phyloP scores from a whole-genome alignment of 805 yeast genomes.

The Isabelozyma rhagii region DNA sequence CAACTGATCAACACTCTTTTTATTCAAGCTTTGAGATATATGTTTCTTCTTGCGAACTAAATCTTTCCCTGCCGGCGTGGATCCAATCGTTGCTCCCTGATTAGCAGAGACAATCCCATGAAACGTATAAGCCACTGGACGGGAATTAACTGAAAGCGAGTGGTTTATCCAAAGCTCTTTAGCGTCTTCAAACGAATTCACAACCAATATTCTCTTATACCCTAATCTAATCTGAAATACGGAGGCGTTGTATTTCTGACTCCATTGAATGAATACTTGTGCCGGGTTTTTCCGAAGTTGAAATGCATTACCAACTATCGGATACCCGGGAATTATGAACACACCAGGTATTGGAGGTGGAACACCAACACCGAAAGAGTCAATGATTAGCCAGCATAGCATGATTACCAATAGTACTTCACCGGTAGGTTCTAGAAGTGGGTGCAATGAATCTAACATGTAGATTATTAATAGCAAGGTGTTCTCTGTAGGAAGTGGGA shows the following conservation, averaged over 20 bases:
- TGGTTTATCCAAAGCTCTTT: slow-evolving; percentile 47
- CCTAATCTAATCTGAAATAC: slow-evolving; percentile 69
- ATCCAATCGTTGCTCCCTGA: slow-evolving; percentile 61
- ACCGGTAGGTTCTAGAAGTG: no score
- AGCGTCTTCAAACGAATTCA: slow-evolving; percentile 60
- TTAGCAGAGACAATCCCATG: slow-evolving; percentile 57
- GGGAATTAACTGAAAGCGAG: slow-evolving; percentile 55
- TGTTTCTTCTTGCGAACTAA: slow-evolving; percentile 48
- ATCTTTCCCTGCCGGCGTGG: slow-evolving; percentile 55
- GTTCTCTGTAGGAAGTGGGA: no score
- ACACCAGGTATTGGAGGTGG: slow-evolving; percentile 10
- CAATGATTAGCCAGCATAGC: neutral
- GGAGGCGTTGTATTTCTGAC: slow-evolving; percentile 32
- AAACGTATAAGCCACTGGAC: slow-evolving; percentile 67
- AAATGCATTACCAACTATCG: slow-evolving; percentile 50
- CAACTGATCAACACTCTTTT: slow-evolving; percentile 27
- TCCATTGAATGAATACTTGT: slow-evolving; percentile 43
- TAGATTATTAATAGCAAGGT: no score
- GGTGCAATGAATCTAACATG: no score
- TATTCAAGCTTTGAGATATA: slow-evolving; percentile 43
- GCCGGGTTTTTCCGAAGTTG: slow-evolving; percentile 51
- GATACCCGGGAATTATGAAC: slow-evolving; percentile 44
- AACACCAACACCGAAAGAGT: neutral
- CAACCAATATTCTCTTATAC: slow-evolving; percentile 53
- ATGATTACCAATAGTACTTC: no score